Evolutionary conservation across 345 rosid species (phyloP).

Genomic region (Lepidium sativum): DNA sequence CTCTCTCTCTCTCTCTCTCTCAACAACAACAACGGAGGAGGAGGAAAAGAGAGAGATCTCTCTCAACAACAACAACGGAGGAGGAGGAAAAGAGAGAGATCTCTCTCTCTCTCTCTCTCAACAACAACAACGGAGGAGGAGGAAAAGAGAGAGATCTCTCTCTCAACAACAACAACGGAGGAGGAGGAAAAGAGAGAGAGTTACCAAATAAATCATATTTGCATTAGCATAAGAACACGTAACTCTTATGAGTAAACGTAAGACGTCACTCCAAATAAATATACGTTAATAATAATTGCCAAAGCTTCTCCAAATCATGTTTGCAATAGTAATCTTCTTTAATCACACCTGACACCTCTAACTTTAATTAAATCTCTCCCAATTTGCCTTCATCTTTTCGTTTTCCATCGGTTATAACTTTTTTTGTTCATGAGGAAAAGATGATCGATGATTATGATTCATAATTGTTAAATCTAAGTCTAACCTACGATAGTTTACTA

Average conservation of each 20-base stretch:
- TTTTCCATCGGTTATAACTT: not conserved
- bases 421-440: slow-evolving; percentile 4
- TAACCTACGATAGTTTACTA: not conserved
- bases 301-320: slow-evolving; percentile 11
- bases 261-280: not conserved
- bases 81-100: too few species aligned
- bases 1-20: too few species aligned
- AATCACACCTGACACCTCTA: not conserved
- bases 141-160: too few species aligned
- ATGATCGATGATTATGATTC: not conserved
- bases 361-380: not conserved
- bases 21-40: too few species aligned
- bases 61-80: too few species aligned
- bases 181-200: too few species aligned
- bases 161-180: too few species aligned
- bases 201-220: not conserved
- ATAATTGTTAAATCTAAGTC: slow-evolving; percentile 6
- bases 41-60: too few species aligned
- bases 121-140: too few species aligned
- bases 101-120: too few species aligned
- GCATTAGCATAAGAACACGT: slow-evolving; percentile 6
- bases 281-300: not conserved
- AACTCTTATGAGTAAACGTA: slow-evolving; percentile 19
- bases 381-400: slow-evolving; percentile 8
- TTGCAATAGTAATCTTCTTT: not conserved